phyloP scores from a whole-genome alignment of 139 green algal species.

The Chlamydomonas eustigma region DNA sequence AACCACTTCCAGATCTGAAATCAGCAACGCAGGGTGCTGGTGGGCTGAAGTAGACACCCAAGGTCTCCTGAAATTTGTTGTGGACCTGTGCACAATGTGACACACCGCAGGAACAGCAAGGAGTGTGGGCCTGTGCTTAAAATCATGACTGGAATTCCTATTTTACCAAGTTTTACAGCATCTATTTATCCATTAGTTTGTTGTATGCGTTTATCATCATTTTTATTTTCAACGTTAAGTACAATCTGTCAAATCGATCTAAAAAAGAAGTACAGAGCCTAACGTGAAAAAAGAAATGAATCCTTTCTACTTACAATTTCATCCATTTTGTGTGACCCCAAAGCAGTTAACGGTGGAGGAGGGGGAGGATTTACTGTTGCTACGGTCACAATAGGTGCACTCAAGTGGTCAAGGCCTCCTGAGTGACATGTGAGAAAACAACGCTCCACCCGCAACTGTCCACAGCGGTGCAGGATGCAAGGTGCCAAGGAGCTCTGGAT shows the following conservation, averaged over 20 bases:
- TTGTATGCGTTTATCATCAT: slow-evolving; percentile 56
- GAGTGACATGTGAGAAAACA: background rate
- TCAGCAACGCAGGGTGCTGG: no score
- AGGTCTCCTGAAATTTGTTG: no score
- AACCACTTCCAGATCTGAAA: background rate
- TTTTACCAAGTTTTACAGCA: slow-evolving; percentile 58
- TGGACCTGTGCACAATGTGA: no score
- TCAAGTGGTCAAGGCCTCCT: background rate
- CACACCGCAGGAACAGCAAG: no score
- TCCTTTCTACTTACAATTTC: no score
- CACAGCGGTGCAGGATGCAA: background rate
- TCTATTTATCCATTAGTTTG: slow-evolving; percentile 61
- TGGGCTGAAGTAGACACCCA: no score
- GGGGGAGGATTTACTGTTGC: background rate
- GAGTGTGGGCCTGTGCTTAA: no score
- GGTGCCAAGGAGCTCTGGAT: background rate
- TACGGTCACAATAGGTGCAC: slow-evolving; percentile 1
- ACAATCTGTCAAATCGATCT: slow-evolving; percentile 65
- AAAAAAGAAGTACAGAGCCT: no score
- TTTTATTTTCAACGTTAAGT: slow-evolving; percentile 62
- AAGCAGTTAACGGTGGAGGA: background rate
- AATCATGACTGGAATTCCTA: no score
- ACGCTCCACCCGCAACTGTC: slow-evolving; percentile 6
- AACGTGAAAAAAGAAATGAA: no score
- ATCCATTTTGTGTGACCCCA: no score